Conservation (phyloP, 1,284 basidiomycete genomes). For the Ceratobasidium theobromae region DNA sequence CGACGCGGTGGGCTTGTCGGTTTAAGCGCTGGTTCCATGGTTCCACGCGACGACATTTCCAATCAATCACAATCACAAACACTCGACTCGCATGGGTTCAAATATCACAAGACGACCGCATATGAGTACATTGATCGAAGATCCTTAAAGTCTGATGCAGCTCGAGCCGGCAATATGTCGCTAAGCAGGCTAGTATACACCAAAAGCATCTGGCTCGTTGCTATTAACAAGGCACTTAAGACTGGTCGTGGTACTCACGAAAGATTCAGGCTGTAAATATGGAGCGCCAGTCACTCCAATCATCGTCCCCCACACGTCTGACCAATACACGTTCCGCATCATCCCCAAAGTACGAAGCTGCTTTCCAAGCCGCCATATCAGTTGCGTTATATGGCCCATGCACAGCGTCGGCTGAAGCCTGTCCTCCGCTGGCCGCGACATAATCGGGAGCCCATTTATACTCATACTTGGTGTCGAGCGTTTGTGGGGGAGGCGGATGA, state of each 20-base stretch:
- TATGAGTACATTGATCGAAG: neutral
- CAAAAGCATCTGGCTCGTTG: no score
- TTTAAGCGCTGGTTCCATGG: constrained; percentile 29
- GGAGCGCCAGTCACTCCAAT: constrained; percentile 67
- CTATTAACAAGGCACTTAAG: no score
- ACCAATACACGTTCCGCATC: constrained; percentile 73
- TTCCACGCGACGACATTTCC: constrained; percentile 3
- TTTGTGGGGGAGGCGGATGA: constrained; percentile 26
- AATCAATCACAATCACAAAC: constrained; percentile 6
- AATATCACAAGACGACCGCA: neutral
- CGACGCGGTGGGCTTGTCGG: neutral
- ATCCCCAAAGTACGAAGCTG: constrained; percentile 72
- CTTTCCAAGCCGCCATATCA: constrained; percentile 73
- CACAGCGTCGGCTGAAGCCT: constrained; percentile 50
- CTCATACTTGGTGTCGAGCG: constrained; percentile 51
- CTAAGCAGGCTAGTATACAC: neutral
- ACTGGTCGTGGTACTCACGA: neutral
- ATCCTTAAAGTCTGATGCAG: neutral
- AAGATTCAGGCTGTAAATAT: constrained; percentile 1
- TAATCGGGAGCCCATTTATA: constrained; percentile 66
- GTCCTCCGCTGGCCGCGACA: constrained; percentile 47
- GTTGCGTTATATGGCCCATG: constrained; percentile 78
- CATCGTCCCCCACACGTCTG: constrained; percentile 54
- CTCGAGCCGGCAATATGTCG: neutral
- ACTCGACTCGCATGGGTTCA: neutral